phyloP scores from a whole-genome alignment of 106 monocot species.

The Dendrobium catenatum region DNA sequence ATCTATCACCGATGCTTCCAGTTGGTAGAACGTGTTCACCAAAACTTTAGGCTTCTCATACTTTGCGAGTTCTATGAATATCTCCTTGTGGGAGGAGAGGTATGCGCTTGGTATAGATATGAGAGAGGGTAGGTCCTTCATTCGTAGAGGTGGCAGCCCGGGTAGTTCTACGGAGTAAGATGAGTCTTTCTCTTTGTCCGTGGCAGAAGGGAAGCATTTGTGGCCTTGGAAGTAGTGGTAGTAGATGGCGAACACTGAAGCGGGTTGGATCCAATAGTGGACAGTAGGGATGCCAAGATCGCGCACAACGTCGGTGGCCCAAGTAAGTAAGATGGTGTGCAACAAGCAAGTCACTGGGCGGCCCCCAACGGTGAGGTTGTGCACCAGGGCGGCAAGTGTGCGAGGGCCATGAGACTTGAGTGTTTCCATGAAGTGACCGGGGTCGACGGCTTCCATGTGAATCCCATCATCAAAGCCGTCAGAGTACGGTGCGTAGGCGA shows the following conservation, averaged over 20 bases:
- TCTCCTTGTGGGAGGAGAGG: background rate
- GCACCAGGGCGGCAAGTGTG: slow-evolving; percentile 17
- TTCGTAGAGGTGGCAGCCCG: slow-evolving; percentile 3
- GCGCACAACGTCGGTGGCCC: slow-evolving; percentile 20
- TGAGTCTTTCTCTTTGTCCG: too few relatives aligned
- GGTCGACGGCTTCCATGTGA: background rate
- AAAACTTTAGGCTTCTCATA: background rate
- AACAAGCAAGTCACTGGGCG: slow-evolving; percentile 17
- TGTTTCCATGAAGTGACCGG: slow-evolving; percentile 5
- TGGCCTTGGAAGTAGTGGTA: slow-evolving; percentile 32
- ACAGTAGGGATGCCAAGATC: slow-evolving; percentile 25
- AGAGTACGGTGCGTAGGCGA: slow-evolving; percentile 43
- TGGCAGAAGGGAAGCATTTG: background rate
- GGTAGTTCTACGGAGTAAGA: background rate
- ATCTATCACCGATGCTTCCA: too few relatives aligned
- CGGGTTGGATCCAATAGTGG: slow-evolving; percentile 66
- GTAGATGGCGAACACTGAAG: slow-evolving; percentile 12
- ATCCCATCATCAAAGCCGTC: slow-evolving; percentile 52
- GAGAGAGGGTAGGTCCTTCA: slow-evolving; percentile 1
- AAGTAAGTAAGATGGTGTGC: too few relatives aligned
- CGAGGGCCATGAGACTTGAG: slow-evolving; percentile 4
- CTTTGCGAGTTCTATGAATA: background rate
- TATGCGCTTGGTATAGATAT: background rate
- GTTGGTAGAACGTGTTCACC: too few relatives aligned
- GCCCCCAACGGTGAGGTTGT: slow-evolving; percentile 8